Percentiles rank a stretch among this genome's conserved stretches.
phyloP scores from a whole-genome alignment of 768 basidiomycete genomes.

The Boletus sp. region DNA sequence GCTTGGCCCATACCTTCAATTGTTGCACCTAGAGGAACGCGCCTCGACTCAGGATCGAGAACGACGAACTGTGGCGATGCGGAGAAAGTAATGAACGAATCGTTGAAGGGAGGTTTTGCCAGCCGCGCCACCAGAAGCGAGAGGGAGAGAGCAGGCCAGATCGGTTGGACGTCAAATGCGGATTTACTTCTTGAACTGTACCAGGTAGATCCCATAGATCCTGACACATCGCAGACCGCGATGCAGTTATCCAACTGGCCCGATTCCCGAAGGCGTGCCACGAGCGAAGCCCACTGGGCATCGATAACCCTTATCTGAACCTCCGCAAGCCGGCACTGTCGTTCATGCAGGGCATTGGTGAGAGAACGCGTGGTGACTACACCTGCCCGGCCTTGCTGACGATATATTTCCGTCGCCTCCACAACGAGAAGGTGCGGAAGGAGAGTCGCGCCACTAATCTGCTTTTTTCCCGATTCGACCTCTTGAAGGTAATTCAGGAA shows the following conservation, averaged over 20 bases:
- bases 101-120: conserved; percentile 61
- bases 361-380: not conserved
- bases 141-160: conserved; percentile 61
- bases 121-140: conserved; percentile 64
- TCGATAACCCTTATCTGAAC: conserved; percentile 48
- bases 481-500: conserved; percentile 57
- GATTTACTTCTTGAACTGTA: not conserved
- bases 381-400: not conserved
- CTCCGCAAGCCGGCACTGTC: conserved; percentile 32
- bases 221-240: conserved; percentile 73
- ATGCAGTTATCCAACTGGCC: conserved; percentile 60
- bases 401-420: conserved; percentile 29
- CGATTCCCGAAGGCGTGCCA: conserved; percentile 49
- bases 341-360: conserved; percentile 19
- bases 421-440: conserved; percentile 60
- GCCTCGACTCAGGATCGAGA: conserved; percentile 40
- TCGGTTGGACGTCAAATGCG: conserved; percentile 38
- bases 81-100: conserved; percentile 71
- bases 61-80: conserved; percentile 44
- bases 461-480: conserved; percentile 53
- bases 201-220: conserved; percentile 56
- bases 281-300: conserved; percentile 64
- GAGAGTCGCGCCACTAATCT: conserved; percentile 66
- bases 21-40: conserved; percentile 34
- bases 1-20: conserved; percentile 36